Evolutionary conservation across 1,139 yeast species (phyloP).

Genomic region (Meyerozyma sp.): DNA sequence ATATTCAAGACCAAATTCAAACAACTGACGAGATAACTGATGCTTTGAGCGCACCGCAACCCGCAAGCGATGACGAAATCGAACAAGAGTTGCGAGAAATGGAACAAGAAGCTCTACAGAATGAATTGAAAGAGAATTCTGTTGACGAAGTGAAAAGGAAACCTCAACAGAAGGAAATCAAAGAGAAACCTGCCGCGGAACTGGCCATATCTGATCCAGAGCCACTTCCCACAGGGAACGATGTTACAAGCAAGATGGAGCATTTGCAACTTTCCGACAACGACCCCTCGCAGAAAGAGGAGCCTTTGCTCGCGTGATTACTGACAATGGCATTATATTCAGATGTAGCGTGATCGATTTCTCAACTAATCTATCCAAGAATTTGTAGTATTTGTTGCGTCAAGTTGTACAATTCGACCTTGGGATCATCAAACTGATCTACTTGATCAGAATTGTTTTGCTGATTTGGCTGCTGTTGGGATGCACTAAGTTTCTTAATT

Average conservation of each 20-base stretch:
- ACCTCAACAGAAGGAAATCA: not conserved
- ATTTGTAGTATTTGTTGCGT: constrained; percentile 73
- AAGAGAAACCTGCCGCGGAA: not conserved
- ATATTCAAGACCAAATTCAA: not conserved
- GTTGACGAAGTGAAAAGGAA: not conserved
- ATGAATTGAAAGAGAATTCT: too few relatives aligned
- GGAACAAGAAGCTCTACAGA: not conserved
- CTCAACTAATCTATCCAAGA: constrained; percentile 26
- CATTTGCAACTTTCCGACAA: not conserved
- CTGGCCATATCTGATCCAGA: not conserved
- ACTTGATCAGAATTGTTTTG: constrained; percentile 20
- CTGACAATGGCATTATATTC: not conserved
- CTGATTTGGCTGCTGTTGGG: constrained; percentile 33
- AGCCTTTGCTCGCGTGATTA: not conserved
- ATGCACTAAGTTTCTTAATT: constrained; percentile 45
- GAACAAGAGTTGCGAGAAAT: not conserved
- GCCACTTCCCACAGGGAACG: not conserved
- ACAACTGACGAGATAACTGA: not conserved
- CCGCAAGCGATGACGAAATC: not conserved
- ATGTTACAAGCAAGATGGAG: not conserved
- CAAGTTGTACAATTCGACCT: constrained; percentile 65
- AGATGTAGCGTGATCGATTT: not conserved
- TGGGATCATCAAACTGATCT: constrained; percentile 55
- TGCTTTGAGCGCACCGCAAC: constrained; percentile 7
- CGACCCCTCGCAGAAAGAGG: not conserved